phyloP scores from a whole-genome alignment of 73 alveolate genomes.

The Symbiodinium pilosum region DNA sequence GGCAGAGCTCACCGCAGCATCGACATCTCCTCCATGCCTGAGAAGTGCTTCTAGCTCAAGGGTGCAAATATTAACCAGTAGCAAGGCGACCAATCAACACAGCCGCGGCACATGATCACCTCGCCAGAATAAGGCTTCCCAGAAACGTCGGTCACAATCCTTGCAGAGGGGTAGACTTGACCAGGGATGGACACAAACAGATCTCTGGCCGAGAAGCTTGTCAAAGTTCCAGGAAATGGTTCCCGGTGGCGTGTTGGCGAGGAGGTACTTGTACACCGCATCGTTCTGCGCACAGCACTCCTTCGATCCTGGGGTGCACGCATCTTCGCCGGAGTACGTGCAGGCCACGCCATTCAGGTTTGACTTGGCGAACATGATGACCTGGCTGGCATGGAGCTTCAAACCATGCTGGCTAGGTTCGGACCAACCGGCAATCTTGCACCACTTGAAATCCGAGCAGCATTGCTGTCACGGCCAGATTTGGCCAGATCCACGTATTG shows the following conservation, averaged over 20 bases:
- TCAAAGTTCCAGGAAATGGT: constrained; percentile 61
- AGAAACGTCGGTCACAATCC: constrained; percentile 25
- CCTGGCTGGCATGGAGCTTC: not conserved
- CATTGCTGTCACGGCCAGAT: constrained; percentile 33
- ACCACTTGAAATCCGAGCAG: not conserved
- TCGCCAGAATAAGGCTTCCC: constrained; percentile 51
- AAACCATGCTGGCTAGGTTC: too few species aligned
- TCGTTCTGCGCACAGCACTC: constrained; percentile 49
- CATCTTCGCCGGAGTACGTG: constrained; percentile 53
- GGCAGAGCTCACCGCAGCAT: not conserved
- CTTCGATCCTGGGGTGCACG: constrained; percentile 34
- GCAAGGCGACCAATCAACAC: not conserved
- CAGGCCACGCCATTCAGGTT: constrained; percentile 52
- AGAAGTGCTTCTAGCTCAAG: not conserved
- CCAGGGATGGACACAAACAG: too few species aligned
- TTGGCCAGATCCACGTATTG: not conserved
- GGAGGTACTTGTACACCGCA: constrained; percentile 30
- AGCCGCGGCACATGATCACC: constrained; percentile 23
- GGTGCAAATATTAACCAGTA: too few species aligned
- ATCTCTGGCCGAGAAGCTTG: constrained; percentile 6
- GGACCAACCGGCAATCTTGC: too few species aligned
- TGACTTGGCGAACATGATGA: constrained; percentile 78
- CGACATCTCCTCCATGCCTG: constrained; percentile 67
- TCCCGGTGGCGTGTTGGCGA: constrained; percentile 47
- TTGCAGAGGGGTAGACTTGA: too few species aligned